phyloP scores from a whole-genome alignment of 441 rosid genomes.

The Brassica hybrid region DNA sequence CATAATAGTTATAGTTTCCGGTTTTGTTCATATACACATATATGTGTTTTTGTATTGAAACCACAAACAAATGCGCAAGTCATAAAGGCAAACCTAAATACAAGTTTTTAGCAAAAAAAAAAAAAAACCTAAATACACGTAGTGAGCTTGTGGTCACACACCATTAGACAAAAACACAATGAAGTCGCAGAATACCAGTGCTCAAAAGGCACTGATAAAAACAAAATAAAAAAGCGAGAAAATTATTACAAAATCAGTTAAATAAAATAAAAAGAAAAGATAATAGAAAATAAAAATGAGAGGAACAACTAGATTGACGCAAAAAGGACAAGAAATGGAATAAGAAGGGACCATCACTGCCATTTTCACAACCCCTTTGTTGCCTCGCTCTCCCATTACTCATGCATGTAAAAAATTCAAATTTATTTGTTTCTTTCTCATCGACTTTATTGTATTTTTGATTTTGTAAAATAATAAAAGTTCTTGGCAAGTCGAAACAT shows the following conservation, averaged over 20 bases:
- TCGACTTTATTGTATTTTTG: constrained; percentile 13
- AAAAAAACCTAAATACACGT: neutral
- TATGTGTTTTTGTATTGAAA: neutral
- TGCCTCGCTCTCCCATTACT: constrained; percentile 30
- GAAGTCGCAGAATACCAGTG: constrained; percentile 27
- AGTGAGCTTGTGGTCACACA: constrained; percentile 38
- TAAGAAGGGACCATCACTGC: constrained; percentile 54
- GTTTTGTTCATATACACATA: too few relatives aligned
- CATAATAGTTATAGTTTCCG: too few relatives aligned
- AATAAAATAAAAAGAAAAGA: constrained; percentile 17
- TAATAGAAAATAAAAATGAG: constrained; percentile 27
- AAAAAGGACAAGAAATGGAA: constrained; percentile 46
- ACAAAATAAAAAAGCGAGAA: neutral
- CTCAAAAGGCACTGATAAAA: constrained; percentile 16
- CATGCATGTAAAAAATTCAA: constrained; percentile 14
- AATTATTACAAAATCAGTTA: constrained; percentile 10
- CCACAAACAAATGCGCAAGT: constrained; percentile 13
- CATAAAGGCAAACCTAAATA: constrained; percentile 23
- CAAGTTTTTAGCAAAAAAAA: neutral
- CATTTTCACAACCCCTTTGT: constrained; percentile 35
- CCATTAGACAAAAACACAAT: constrained; percentile 12
- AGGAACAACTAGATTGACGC: constrained; percentile 49
- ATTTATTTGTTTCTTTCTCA: constrained; percentile 19
- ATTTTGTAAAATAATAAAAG: neutral
- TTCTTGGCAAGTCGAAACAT: constrained; percentile 20